Evolutionary conservation across 805 yeast genomes (phyloP), one percentile per base, ranked within the genome.

Genomic region (Yamadazyma kitorensis): DNA sequence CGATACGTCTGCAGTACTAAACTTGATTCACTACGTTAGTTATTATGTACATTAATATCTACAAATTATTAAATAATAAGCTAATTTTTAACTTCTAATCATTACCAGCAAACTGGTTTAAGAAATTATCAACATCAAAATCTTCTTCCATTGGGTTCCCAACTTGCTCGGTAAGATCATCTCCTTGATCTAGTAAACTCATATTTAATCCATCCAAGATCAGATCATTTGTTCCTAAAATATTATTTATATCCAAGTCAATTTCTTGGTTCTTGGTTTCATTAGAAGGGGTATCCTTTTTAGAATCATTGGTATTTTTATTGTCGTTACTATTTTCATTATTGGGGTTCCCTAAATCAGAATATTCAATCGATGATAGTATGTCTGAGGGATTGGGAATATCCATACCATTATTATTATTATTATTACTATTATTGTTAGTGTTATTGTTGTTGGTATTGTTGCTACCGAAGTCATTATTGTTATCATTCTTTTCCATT

Each of bases 121-220:
- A 55, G 38, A 67, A 67, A 43, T 55, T 63, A 33, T 67, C 73
- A 23, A 67, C 73, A 39, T 67, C 72, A 45, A 67, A 67, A 34
- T 65, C 72, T 36, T 64, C 72, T 21, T 62, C 68, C n/a, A 41
- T 44, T 12, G 45, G 49, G 15, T 44, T 47, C n/a, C 34, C 37
- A 5, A 17, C 14, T 12, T 24, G 34, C 9, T 31, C 36, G 17
- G 17, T 30, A 15, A 29, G 23, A n/a, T 33, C 37, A 18, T 34
- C 44, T 6, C 43, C 40, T 18, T 40, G 37, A 19, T 60, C 65
- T 22, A 65, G 46, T 33, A 67, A 44, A 35, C 59, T 56, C 69
- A 64, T 64, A 38, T 65, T 63, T 27, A 67, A 47, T 5, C 69
- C 73, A 36, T 67, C 71, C 14, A 67, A 45, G n/a, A 64, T 46